Conservation (phyloP, 2,329 filamentous ascomycete species). For the Calonectria hawksworthii region DNA sequence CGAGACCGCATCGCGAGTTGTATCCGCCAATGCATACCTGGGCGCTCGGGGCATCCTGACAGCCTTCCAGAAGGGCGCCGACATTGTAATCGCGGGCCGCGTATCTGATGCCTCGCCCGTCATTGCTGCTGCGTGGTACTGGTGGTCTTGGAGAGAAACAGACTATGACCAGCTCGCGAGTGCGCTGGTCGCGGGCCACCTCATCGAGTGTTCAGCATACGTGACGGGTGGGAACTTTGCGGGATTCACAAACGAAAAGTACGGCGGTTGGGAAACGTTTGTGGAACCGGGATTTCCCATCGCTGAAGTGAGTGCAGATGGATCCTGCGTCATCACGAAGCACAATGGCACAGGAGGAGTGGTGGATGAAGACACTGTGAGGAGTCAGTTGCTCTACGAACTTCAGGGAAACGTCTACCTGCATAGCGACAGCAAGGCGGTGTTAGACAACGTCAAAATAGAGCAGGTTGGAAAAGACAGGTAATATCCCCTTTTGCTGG, state of each 20-base stretch:
- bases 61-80: slow-evolving; percentile 54
- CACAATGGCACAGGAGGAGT: slow-evolving; percentile 11
- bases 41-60: slow-evolving; percentile 60
- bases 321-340: slow-evolving; percentile 56
- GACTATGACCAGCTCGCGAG: slow-evolving; percentile 63
- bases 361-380: slow-evolving; percentile 15
- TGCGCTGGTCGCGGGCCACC: slow-evolving; percentile 60
- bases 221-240: slow-evolving; percentile 66
- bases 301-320: slow-evolving; percentile 61
- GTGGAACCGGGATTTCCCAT: slow-evolving; percentile 61
- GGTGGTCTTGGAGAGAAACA: slow-evolving; percentile 61
- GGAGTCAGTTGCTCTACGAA: slow-evolving; percentile 20
- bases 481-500: background rate
- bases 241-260: slow-evolving; percentile 49
- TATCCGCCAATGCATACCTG: slow-evolving; percentile 62
- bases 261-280: slow-evolving; percentile 34
- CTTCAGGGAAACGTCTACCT: slow-evolving; percentile 19
- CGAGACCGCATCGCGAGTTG: slow-evolving; percentile 36
- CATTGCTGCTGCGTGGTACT: slow-evolving; percentile 66
- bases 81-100: slow-evolving; percentile 59
- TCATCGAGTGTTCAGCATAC: slow-evolving; percentile 66
- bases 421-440: slow-evolving; percentile 16
- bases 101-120: slow-evolving; percentile 62
- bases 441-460: slow-evolving; percentile 28
- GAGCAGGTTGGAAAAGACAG: slow-evolving; percentile 24